Evolutionary conservation across 2,329 filamentous ascomycete species (phyloP).

Genomic region (Corniculantispora saksenae): DNA sequence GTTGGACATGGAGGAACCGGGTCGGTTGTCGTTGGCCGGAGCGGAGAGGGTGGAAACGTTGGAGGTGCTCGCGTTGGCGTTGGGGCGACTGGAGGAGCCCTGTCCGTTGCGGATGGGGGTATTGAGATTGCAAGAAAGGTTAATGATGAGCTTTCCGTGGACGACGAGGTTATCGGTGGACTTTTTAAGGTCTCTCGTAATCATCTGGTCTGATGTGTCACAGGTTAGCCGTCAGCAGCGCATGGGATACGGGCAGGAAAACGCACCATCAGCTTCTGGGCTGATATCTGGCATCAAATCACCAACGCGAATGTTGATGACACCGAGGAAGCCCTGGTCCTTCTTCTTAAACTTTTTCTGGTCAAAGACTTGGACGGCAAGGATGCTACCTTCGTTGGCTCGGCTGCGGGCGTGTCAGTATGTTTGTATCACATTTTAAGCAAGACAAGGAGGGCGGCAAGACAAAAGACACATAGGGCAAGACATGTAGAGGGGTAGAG

Average conservation of each 20-base stretch:
- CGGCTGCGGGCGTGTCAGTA: constrained; percentile 54
- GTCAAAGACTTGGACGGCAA: constrained; percentile 98
- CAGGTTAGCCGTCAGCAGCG: constrained; percentile 25
- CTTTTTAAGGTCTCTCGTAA: constrained; percentile 94
- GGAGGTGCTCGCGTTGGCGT: constrained; percentile 6
- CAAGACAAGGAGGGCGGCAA: not conserved
- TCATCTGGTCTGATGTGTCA: constrained; percentile 81
- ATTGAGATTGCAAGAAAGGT: constrained; percentile 86
- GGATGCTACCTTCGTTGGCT: constrained; percentile 91
- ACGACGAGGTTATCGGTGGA: constrained; percentile 97
- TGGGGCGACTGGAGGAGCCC: constrained; percentile 47
- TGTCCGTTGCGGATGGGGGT: constrained; percentile 61
- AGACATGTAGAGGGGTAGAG: constrained; percentile 8
- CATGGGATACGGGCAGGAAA: constrained; percentile 8
- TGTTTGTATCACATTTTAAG: not conserved
- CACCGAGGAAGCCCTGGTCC: constrained; percentile 96
- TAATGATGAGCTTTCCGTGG: constrained; percentile 95
- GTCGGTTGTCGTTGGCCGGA: constrained; percentile 48
- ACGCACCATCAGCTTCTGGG: constrained; percentile 84
- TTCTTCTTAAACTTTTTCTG: constrained; percentile 99
- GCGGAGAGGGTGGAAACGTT: constrained; percentile 39
- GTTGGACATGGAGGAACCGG: constrained; percentile 57
- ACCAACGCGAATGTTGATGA: constrained; percentile 95
- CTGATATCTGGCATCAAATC: constrained; percentile 85
- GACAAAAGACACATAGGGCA: not conserved